Base-by-base conservation (phyloP, 495 filamentous ascomycete species). In the Extremus antarcticus region DNA sequence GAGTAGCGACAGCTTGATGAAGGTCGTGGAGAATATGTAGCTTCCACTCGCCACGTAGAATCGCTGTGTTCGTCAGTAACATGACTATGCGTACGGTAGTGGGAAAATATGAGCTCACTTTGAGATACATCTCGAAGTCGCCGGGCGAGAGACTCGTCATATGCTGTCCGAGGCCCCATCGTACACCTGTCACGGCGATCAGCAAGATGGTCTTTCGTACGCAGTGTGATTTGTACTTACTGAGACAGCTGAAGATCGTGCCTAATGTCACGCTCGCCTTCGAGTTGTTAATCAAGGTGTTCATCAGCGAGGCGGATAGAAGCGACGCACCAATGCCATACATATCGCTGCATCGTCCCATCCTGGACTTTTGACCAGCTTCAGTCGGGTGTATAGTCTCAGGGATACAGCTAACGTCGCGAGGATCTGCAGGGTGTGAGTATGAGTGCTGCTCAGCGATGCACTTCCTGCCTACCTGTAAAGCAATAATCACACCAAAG, bases 341-440 rank as follows among this genome's bases (percentile, higher is more conserved):
- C 50, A 43, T 25, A 59, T 51, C 15, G 48, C 32, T 39, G 38
- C 48, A 39, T 59, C 57, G 41, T 59, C 57, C 57, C 51, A 59
- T 10, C 57, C 51, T 13, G 51, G 51, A 15, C 50, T 46, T 19
- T 46, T 47, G 16, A 59, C 17, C 10, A 59, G 21, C 43, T 25
- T 43, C 32, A 43, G 54, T 23, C 57, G 51, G 1, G 47, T 46
- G 20, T 54, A 59, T 11, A 59, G 46, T 2, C 57, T 19, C 20
- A 20, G 11, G 19, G 23, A 20, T 1, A 23, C 45, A 4, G 15
- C 19, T 23, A 47, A 20, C 1, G 23, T 3, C 11, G 45, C 29
- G 13, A 13, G 7, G 13, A 35, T 35, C 29, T 35, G 29, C 4
- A 7, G 29, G 7, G 29, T 35, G n/a, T n/a, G n/a, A n/a, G n/a